Percentiles rank a stretch among this genome's conserved stretches.
Conservation (phyloP, 495 filamentous ascomycete genomes). For the Penicillium longicatenatum region DNA sequence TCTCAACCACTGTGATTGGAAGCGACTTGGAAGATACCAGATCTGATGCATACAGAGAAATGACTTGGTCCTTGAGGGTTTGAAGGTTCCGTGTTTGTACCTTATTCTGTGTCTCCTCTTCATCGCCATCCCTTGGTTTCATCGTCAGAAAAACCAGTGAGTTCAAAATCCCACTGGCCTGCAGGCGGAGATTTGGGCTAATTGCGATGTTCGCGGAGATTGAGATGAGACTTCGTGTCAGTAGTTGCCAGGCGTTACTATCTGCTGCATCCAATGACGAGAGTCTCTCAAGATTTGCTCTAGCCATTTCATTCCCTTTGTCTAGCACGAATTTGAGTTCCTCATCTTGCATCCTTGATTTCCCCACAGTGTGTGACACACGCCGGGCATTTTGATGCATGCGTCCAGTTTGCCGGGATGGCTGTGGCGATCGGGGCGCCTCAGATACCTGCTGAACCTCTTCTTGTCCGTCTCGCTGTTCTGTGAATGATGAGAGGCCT, state of each 20-base stretch:
- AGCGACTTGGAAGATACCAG: conserved; percentile 30
- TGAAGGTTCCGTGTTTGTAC: conserved; percentile 72
- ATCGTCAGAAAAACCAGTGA: conserved; percentile 63
- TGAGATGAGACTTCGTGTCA: conserved; percentile 69
- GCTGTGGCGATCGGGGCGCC: conserved; percentile 29
- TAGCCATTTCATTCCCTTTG: conserved; percentile 75
- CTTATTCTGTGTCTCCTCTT: conserved; percentile 37
- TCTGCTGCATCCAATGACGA: conserved; percentile 59
- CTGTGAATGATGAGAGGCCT: conserved; percentile 54
- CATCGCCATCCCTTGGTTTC: conserved; percentile 33
- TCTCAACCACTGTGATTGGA: conserved; percentile 65
- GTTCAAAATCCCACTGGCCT: conserved; percentile 73
- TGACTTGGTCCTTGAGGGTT: conserved; percentile 61
- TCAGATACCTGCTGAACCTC: conserved; percentile 25
- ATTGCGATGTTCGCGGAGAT: conserved; percentile 58
- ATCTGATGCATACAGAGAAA: conserved; percentile 48
- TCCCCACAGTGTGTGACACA: conserved; percentile 50
- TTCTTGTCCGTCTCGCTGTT: conserved; percentile 31
- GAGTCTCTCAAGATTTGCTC: conserved; percentile 77
- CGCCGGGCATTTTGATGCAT: conserved; percentile 63
- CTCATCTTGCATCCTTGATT: conserved; percentile 48
- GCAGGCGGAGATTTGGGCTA: conserved; percentile 63
- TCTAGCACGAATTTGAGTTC: conserved; percentile 71
- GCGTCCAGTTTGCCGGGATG: conserved; percentile 30
- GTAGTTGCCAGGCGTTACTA: conserved; percentile 70